These are phyloP conservation scores for Tetrahymena borealis DNA, from an alignment of 73 alveolate species.

Conservation along the genomic window DNA sequence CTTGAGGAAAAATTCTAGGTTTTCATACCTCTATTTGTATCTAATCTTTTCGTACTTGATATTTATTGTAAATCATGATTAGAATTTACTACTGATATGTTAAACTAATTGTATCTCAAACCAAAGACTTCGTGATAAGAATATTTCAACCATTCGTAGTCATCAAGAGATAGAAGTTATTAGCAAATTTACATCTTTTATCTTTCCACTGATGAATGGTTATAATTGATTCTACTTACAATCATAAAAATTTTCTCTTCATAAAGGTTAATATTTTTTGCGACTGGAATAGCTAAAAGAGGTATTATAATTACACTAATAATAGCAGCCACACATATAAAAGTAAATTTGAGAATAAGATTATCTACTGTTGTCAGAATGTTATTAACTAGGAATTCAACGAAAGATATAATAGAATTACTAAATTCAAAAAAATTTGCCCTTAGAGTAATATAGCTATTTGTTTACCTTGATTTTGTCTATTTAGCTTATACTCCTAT, in stretches of 20 bases:
- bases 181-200: not conserved
- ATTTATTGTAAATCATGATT: not conserved
- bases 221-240: not conserved
- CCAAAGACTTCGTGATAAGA: not conserved
- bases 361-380: not conserved
- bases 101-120: not conserved
- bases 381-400: not conserved
- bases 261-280: not conserved
- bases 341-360: not conserved
- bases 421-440: not conserved
- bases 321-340: not conserved
- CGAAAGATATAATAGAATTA: not conserved
- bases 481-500: not conserved
- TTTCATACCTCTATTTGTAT: too few relatives aligned
- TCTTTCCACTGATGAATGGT: not conserved
- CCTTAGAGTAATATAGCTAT: not conserved
- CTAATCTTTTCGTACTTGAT: not conserved
- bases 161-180: not conserved
- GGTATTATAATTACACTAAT: not conserved
- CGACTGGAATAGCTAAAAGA: not conserved
- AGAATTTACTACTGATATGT: not conserved
- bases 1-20: too few relatives aligned
- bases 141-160: not conserved
- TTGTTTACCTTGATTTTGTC: not conserved
- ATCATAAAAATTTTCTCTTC: not conserved